A percentile compares a stretch with the other conserved stretches of the same genome.
Evolutionary conservation across 257 asterid species (phyloP).

Genomic region (Solanum habrochaites): DNA sequence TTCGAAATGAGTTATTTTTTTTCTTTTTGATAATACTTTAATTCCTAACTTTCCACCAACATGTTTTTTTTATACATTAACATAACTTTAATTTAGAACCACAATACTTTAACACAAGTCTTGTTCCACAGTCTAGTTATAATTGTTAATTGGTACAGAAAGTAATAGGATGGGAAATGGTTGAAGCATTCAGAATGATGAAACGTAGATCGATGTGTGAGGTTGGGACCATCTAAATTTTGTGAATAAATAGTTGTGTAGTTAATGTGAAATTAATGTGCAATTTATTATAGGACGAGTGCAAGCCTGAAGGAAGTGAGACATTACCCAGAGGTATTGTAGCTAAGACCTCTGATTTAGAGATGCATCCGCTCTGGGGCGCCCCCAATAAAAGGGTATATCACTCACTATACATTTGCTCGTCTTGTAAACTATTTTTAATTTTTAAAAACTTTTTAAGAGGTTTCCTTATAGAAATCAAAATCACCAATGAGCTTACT

Average conservation of each 20-base stretch:
- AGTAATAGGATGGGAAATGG: conserved; percentile 22
- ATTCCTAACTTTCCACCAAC: not conserved
- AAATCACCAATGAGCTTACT: conserved; percentile 42
- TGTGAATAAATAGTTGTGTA: not conserved
- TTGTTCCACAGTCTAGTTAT: not conserved
- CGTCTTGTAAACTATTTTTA: not conserved
- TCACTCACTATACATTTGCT: not conserved
- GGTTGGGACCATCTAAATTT: conserved; percentile 19
- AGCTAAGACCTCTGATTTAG: conserved; percentile 40
- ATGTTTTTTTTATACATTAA: not conserved
- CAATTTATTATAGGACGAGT: conserved; percentile 23
- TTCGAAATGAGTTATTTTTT: not conserved
- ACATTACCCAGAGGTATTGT: conserved; percentile 59
- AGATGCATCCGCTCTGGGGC: conserved; percentile 55
- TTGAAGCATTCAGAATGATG: conserved; percentile 6
- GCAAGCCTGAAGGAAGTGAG: conserved; percentile 54
- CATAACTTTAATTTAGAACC: not conserved
- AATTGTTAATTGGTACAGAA: conserved; percentile 18
- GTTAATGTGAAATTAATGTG: not conserved
- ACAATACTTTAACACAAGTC: not conserved
- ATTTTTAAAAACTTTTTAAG: not conserved
- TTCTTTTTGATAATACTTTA: no score
- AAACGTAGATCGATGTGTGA: conserved; percentile 30
- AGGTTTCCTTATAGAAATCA: conserved; percentile 17
- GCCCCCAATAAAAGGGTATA: conserved; percentile 33